phyloP scores from a whole-genome alignment of 148 eudicot species.

The Rhododendron ovatum region DNA sequence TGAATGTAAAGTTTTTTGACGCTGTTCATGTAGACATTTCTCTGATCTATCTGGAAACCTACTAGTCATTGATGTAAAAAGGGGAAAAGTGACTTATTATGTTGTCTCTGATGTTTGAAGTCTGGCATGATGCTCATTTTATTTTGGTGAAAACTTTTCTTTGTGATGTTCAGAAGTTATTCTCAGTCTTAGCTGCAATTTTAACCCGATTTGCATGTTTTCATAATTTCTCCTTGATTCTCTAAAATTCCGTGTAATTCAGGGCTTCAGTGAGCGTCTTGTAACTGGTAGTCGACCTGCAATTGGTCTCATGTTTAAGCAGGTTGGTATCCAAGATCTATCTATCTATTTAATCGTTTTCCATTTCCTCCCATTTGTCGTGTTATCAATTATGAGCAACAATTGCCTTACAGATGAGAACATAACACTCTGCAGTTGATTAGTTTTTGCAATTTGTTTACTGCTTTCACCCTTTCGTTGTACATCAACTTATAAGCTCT shows the following conservation, averaged over 20 bases:
- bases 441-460: not conserved
- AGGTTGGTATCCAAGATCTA: constrained; percentile 44
- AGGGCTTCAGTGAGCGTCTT: constrained; percentile 99
- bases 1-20: not conserved
- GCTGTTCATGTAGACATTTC: not conserved
- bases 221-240: not conserved
- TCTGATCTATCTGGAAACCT: not conserved
- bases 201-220: not conserved
- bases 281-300: constrained; percentile 86
- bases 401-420: not conserved
- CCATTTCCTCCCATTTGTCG: not conserved
- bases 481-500: not conserved
- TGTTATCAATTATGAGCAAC: not conserved
- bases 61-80: not conserved
- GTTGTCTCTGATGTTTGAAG: not conserved
- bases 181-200: not conserved
- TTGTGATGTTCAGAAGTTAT: not conserved
- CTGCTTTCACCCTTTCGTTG: not conserved
- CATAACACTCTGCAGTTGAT: not conserved
- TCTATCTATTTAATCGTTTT: not conserved
- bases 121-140: not conserved
- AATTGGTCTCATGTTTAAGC: constrained; percentile 93
- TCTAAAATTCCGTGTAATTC: constrained; percentile 15
- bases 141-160: not conserved
- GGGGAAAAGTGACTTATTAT: not conserved